A percentile compares a stretch with the other conserved stretches of the same genome.
Conservation (phyloP, 345 rosid genomes). For the Citrus unshiu region DNA sequence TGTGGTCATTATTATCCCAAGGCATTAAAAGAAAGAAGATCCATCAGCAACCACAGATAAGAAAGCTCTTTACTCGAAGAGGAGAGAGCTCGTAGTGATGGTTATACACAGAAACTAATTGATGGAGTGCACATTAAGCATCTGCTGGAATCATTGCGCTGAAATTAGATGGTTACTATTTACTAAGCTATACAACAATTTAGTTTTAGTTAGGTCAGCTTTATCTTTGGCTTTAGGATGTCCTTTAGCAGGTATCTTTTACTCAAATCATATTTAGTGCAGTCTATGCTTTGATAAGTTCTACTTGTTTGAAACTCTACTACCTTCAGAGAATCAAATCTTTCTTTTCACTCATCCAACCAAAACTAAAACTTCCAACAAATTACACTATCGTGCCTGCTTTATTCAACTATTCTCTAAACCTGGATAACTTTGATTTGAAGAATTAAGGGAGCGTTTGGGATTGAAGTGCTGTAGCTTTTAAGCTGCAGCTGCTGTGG, state of each 20-base stretch:
- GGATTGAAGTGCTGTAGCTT: too few species aligned
- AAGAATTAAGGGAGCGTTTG: background rate
- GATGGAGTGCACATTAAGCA: background rate
- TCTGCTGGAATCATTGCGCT: too few species aligned
- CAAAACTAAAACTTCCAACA: background rate
- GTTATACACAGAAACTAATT: background rate
- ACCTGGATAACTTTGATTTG: background rate
- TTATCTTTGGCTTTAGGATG: background rate
- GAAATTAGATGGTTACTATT: background rate
- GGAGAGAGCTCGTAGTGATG: background rate
- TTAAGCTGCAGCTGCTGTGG: too few species aligned
- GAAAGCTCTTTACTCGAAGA: background rate
- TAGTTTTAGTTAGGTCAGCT: background rate
- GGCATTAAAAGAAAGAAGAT: background rate
- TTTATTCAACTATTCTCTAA: background rate
- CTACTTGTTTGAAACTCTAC: background rate
- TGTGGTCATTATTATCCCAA: slow-evolving; percentile 13
- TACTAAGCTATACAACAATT: background rate
- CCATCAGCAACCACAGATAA: background rate
- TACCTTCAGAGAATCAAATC: background rate
- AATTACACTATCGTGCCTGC: background rate
- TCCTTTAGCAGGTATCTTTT: background rate
- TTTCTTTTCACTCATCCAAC: background rate
- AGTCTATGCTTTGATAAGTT: background rate
- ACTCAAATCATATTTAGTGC: background rate